Evolutionary conservation across 2,329 filamentous ascomycete species (phyloP).

Genomic region (Apiospora sp.): DNA sequence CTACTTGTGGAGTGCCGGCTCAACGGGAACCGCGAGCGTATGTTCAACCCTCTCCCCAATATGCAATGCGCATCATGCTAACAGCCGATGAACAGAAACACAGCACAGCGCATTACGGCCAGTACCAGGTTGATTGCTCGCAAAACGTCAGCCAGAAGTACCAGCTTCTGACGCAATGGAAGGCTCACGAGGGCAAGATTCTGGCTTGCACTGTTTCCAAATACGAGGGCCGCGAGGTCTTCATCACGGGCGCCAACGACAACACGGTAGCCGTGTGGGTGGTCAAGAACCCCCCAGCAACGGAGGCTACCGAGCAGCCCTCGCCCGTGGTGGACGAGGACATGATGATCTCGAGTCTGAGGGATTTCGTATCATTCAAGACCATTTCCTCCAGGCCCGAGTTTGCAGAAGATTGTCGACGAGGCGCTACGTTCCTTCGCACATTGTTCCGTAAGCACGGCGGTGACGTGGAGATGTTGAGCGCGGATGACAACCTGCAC

Average conservation of each 20-base stretch:
- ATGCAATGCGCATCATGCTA: slow-evolving; percentile 23
- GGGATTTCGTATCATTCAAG: slow-evolving; percentile 89
- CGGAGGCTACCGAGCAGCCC: slow-evolving; percentile 39
- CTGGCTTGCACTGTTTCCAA: slow-evolving; percentile 81
- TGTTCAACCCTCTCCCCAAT: slow-evolving; percentile 60
- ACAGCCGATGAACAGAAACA: slow-evolving; percentile 55
- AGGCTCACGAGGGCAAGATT: slow-evolving; percentile 86
- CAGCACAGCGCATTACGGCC: slow-evolving; percentile 70
- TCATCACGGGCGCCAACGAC: slow-evolving; percentile 94
- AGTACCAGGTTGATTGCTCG: slow-evolving; percentile 56
- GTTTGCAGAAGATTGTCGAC: slow-evolving; percentile 89
- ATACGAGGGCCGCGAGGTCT: slow-evolving; percentile 78
- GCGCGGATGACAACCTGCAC: slow-evolving; percentile 72
- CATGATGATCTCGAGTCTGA: slow-evolving; percentile 73
- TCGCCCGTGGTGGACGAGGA: slow-evolving; percentile 54
- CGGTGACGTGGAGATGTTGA: slow-evolving; percentile 89
- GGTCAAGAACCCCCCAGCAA: slow-evolving; percentile 58
- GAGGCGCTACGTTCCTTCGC: slow-evolving; percentile 89
- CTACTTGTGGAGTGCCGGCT: slow-evolving; percentile 85
- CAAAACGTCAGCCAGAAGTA: slow-evolving; percentile 79
- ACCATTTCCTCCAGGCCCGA: slow-evolving; percentile 88
- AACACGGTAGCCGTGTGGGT: slow-evolving; percentile 90
- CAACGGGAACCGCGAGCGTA: slow-evolving; percentile 79
- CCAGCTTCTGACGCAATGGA: slow-evolving; percentile 78
- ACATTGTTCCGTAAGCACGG: slow-evolving; percentile 92